Percentiles rank a stretch among this genome's conserved stretches.
Conservation (phyloP, 441 rosid genomes). For the Croton laevigatus region DNA sequence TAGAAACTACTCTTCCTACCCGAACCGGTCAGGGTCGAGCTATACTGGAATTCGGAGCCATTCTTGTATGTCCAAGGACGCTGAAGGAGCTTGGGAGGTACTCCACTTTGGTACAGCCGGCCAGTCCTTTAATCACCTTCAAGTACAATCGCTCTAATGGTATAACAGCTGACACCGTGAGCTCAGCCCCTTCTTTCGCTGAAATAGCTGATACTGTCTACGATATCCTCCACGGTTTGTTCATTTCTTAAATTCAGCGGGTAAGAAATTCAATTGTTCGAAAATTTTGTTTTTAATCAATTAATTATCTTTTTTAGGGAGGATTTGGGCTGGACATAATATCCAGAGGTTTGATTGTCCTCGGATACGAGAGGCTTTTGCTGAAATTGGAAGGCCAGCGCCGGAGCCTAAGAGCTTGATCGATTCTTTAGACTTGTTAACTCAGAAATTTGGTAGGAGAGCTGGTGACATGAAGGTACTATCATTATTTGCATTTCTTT, state of each 20-base stretch:
- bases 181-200: slow-evolving; percentile 55
- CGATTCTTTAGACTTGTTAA: slow-evolving; percentile 71
- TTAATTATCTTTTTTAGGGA: slow-evolving; percentile 37
- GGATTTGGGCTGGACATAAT: slow-evolving; percentile 94
- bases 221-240: slow-evolving; percentile 67
- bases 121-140: slow-evolving; percentile 54
- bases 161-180: slow-evolving; percentile 52
- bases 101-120: slow-evolving; percentile 74
- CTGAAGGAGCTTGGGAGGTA: slow-evolving; percentile 64
- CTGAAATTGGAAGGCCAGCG: slow-evolving; percentile 55
- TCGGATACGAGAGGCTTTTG: slow-evolving; percentile 65
- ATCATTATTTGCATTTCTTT: background rate
- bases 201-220: slow-evolving; percentile 72
- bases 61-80: slow-evolving; percentile 74
- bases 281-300: background rate
- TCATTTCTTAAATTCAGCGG: background rate
- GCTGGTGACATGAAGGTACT: slow-evolving; percentile 86
- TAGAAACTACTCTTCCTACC: slow-evolving; percentile 76
- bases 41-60: slow-evolving; percentile 85
- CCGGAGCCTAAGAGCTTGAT: slow-evolving; percentile 77
- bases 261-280: background rate
- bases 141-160: slow-evolving; percentile 67
- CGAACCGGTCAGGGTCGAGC: slow-evolving; percentile 58
- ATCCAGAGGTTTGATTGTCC: slow-evolving; percentile 86
- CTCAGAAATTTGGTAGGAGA: slow-evolving; percentile 79